A percentile compares a stretch with the other conserved stretches of the same genome.
phyloP scores from a whole-genome alignment of 352 stramenopile species.

The Globisporangium cystogenes region DNA sequence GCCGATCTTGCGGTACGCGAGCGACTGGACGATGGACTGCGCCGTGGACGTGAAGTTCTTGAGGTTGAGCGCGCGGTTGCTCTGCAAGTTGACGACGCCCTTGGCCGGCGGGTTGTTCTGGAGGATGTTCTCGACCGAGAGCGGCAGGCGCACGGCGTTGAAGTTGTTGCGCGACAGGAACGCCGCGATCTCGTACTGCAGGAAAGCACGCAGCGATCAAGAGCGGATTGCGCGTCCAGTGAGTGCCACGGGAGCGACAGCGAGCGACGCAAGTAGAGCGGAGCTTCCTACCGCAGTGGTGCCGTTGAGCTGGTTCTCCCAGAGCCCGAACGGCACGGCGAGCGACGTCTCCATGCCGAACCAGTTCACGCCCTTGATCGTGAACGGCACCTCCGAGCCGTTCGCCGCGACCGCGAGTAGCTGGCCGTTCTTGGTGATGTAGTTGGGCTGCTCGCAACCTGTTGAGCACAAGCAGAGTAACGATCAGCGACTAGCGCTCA shows the following conservation, averaged over 20 bases:
- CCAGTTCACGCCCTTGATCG: slow-evolving; percentile 79
- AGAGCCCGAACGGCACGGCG: slow-evolving; percentile 64
- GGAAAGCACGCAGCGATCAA: too few relatives aligned
- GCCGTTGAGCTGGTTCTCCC: slow-evolving; percentile 70
- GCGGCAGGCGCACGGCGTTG: slow-evolving; percentile 62
- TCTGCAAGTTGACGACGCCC: slow-evolving; percentile 59
- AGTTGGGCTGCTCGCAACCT: slow-evolving; percentile 57
- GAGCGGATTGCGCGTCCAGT: too few relatives aligned
- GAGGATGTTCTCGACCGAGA: slow-evolving; percentile 66
- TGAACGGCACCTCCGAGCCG: slow-evolving; percentile 56
- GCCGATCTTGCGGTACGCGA: slow-evolving; percentile 65
- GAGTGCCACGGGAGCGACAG: too few relatives aligned
- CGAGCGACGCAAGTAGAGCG: too few relatives aligned
- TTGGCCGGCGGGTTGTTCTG: slow-evolving; percentile 54
- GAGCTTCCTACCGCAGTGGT: slow-evolving; percentile 61
- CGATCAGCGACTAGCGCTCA: too few relatives aligned
- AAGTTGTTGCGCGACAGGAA: slow-evolving; percentile 84
- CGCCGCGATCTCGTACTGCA: slow-evolving; percentile 70
- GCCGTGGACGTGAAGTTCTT: slow-evolving; percentile 66
- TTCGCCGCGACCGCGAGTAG: slow-evolving; percentile 54
- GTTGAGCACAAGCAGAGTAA: too few relatives aligned
- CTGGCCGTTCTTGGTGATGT: slow-evolving; percentile 69
- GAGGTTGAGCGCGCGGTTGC: slow-evolving; percentile 68
- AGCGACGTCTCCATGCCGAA: slow-evolving; percentile 74
- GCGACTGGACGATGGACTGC: slow-evolving; percentile 61